Conservation (phyloP, 1,139 yeast species). For the Sugiyamaella castrensis region DNA sequence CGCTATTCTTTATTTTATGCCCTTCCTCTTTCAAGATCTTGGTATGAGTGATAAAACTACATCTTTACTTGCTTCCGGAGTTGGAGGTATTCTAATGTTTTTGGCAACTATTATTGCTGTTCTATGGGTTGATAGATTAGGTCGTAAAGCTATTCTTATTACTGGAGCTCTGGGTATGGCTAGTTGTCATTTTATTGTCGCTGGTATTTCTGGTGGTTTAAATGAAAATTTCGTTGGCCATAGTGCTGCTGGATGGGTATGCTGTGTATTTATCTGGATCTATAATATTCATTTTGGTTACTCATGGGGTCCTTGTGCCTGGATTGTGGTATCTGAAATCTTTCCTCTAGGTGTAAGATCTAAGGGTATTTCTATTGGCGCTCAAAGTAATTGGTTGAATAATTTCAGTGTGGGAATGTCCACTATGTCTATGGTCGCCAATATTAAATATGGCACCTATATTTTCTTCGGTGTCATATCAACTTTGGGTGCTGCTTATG, state of each 20-base stretch:
- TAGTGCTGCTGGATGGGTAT: conserved; percentile 8
- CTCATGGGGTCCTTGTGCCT: conserved; percentile 61
- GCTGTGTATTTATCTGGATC: conserved; percentile 36
- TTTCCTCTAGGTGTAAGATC: conserved; percentile 60
- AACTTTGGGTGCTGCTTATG: conserved; percentile 14
- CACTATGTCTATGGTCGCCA: conserved; percentile 51
- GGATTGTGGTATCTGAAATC: conserved; percentile 56
- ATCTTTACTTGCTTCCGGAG: conserved; percentile 50
- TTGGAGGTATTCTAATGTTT: conserved; percentile 50
- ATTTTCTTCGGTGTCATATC: conserved; percentile 64
- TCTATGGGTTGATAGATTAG: conserved; percentile 47
- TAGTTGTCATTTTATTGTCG: conserved; percentile 35
- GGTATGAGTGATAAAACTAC: conserved; percentile 37
- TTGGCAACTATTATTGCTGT: conserved; percentile 45
- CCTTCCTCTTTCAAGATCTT: conserved; percentile 37
- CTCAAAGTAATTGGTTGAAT: conserved; percentile 76
- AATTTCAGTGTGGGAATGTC: conserved; percentile 76
- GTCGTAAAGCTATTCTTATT: conserved; percentile 49
- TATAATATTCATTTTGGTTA: conserved; percentile 57
- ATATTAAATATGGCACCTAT: conserved; percentile 50
- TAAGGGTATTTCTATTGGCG: conserved; percentile 51
- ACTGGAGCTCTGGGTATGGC: conserved; percentile 44
- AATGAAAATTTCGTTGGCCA: conserved; percentile 15
- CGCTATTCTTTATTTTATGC: conserved; percentile 51
- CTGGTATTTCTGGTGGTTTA: conserved; percentile 25